Percentiles rank a stretch among this genome's conserved stretches.
Evolutionary conservation across 139 green algal species (phyloP).

Genomic region (Picochlorum sp.): DNA sequence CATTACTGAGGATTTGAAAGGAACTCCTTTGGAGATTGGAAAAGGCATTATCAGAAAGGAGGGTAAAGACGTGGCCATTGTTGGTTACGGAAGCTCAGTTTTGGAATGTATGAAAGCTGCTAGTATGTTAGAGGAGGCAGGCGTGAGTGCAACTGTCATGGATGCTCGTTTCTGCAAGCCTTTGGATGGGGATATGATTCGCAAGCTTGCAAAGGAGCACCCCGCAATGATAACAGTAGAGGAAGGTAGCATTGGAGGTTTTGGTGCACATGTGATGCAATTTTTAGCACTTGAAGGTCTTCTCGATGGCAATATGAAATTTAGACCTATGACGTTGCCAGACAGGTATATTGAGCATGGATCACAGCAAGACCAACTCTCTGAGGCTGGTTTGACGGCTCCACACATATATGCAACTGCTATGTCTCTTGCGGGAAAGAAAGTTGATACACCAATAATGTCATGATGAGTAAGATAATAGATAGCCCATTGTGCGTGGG

Average conservation of each 20-base stretch:
- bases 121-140: slow-evolving; percentile 65
- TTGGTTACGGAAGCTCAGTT: slow-evolving; percentile 84
- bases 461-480: not conserved
- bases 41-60: slow-evolving; percentile 72
- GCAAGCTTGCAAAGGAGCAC: slow-evolving; percentile 70
- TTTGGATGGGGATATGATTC: slow-evolving; percentile 76
- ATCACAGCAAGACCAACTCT: slow-evolving; percentile 75
- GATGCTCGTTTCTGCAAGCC: slow-evolving; percentile 99
- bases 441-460: slow-evolving; percentile 5
- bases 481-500: not conserved
- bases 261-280: slow-evolving; percentile 88
- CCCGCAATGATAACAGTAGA: slow-evolving; percentile 90
- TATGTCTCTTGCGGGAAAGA: slow-evolving; percentile 62
- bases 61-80: slow-evolving; percentile 82
- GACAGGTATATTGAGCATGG: slow-evolving; percentile 92
- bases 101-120: slow-evolving; percentile 81
- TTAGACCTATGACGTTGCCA: slow-evolving; percentile 90
- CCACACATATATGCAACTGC: slow-evolving; percentile 82
- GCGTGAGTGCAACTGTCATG: slow-evolving; percentile 79
- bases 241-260: slow-evolving; percentile 94
- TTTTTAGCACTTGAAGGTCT: slow-evolving; percentile 84
- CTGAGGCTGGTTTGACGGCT: slow-evolving; percentile 77
- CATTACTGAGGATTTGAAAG: slow-evolving; percentile 76
- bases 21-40: slow-evolving; percentile 75
- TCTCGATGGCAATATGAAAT: slow-evolving; percentile 87